Evolutionary conservation across 75 land plant species (phyloP).

Genomic region (Sequoia sempervirens): DNA sequence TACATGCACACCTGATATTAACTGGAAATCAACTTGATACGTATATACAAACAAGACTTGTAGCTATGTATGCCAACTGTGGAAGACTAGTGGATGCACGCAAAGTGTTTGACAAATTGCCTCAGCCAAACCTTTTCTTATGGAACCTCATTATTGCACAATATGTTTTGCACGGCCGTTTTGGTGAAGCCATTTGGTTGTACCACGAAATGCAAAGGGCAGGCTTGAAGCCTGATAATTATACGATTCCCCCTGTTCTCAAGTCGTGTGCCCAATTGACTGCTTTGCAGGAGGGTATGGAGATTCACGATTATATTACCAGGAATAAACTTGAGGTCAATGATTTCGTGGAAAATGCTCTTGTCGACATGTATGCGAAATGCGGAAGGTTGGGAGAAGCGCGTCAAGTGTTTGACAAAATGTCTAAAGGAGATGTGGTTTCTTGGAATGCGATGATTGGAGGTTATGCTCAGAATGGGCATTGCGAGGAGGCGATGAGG

Average conservation of each 20-base stretch:
- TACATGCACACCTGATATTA: slow-evolving; percentile 33
- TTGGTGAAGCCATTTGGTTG: slow-evolving; percentile 33
- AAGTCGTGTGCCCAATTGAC: slow-evolving; percentile 47
- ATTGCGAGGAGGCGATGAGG: slow-evolving; percentile 21
- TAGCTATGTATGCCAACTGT: slow-evolving; percentile 40
- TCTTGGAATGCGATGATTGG: slow-evolving; percentile 47
- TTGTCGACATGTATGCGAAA: slow-evolving; percentile 47
- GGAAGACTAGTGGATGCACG: slow-evolving; percentile 28
- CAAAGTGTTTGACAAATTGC: slow-evolving; percentile 38
- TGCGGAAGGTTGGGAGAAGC: slow-evolving; percentile 31
- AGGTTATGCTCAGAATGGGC: slow-evolving; percentile 34
- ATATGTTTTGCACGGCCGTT: slow-evolving; percentile 42
- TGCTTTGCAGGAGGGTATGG: slow-evolving; percentile 27
- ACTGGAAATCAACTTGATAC: slow-evolving; percentile 13
- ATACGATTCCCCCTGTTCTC: slow-evolving; percentile 51
- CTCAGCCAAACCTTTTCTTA: slow-evolving; percentile 30
- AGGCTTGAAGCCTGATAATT: slow-evolving; percentile 50
- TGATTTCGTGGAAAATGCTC: slow-evolving; percentile 21
- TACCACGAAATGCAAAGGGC: slow-evolving; percentile 30
- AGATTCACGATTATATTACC: slow-evolving; percentile 30
- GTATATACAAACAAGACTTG: slow-evolving; percentile 34
- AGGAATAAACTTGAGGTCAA: slow-evolving; percentile 16
- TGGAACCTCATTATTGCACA: slow-evolving; percentile 59
- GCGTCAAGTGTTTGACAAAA: slow-evolving; percentile 33
- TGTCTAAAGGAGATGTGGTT: slow-evolving; percentile 28